Percentiles rank a stretch among this genome's conserved stretches.
Evolutionary conservation across 257 asterid species (phyloP).

Genomic region (Osmanthus fragrans): DNA sequence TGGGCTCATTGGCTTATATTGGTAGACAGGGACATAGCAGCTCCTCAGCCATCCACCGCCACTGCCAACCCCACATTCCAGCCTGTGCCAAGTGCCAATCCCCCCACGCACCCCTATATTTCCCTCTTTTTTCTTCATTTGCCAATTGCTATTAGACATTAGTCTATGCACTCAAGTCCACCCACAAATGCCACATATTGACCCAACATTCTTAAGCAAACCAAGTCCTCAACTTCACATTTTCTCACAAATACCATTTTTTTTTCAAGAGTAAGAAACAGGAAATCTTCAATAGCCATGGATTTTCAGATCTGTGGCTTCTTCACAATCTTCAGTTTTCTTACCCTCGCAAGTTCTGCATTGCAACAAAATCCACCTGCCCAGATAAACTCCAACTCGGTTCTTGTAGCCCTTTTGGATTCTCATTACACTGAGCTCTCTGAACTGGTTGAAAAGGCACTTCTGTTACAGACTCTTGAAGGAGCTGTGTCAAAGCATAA

Average conservation of each 20-base stretch:
- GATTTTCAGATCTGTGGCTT: neutral
- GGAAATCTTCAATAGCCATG: neutral
- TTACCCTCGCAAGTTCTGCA: neutral
- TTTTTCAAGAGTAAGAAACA: no score
- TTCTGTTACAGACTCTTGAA: conserved; percentile 74
- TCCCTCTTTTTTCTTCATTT: no score
- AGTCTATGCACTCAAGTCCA: no score
- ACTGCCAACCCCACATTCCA: no score
- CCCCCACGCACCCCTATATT: no score
- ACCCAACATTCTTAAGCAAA: conserved; percentile 23
- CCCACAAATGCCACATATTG: no score
- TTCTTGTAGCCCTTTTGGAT: neutral
- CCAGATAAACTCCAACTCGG: neutral
- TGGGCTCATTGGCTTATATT: no score
- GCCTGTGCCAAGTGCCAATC: no score
- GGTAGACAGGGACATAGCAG: no score
- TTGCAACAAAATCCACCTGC: neutral
- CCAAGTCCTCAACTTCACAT: conserved; percentile 23
- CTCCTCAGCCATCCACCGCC: no score
- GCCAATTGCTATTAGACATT: no score
- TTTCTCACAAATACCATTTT: no score
- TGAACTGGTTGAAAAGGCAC: conserved; percentile 89
- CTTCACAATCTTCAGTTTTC: neutral
- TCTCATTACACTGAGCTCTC: conserved; percentile 33
- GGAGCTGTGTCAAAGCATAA: conserved; percentile 74